Evolutionary conservation across 2,329 filamentous ascomycete species (phyloP), one percentile per base, ranked within the genome.

Genomic region (Cytospora mali): DNA sequence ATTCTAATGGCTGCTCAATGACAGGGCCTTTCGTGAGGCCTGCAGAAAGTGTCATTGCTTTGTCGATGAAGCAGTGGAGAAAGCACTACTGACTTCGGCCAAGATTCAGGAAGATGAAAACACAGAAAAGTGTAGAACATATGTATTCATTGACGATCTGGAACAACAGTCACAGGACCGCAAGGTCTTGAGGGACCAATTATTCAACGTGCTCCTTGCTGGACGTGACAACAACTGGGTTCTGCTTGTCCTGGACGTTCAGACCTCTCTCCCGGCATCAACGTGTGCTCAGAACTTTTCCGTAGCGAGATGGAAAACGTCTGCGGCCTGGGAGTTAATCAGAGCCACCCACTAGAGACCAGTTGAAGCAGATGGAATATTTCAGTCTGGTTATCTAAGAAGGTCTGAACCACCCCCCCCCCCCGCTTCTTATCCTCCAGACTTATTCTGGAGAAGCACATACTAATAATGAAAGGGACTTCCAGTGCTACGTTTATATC

Each of bases 401-500:
- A 46, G 57, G 57, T n/a, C n/a, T n/a, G n/a, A n/a, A n/a, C n/a
- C n/a, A n/a, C n/a, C n/a, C n/a, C n/a, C n/a, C n/a, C n/a, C n/a
- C n/a, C n/a, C n/a, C n/a, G n/a, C 39, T 29, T 23, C 49, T 16
- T 14, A 7, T 1, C 6, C 6, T 35, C 18, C 14, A 1, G 5
- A 28, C 10, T n/a, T 13, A 9, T 13, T 18, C 18, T 4, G 3
- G 9, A n/a, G 14, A 6, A 39, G n/a, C 18, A 4, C 4, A 6
- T 16, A 35, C 35, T 79, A 10, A 60, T 5, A 18, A 55, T 6
- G 2, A n/a, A n/a, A n/a, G 11, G 16, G 4, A 4, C 2, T 2
- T 7, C 4, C 1, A 67, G 61, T 57, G 35, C 68, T 77, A 5
- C 73, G 76, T 2, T 66, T 78, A 6, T 75, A 74, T 61, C 73